Evolutionary conservation across 495 filamentous ascomycete species (phyloP).

Genomic region (Neurospora intermedia): DNA sequence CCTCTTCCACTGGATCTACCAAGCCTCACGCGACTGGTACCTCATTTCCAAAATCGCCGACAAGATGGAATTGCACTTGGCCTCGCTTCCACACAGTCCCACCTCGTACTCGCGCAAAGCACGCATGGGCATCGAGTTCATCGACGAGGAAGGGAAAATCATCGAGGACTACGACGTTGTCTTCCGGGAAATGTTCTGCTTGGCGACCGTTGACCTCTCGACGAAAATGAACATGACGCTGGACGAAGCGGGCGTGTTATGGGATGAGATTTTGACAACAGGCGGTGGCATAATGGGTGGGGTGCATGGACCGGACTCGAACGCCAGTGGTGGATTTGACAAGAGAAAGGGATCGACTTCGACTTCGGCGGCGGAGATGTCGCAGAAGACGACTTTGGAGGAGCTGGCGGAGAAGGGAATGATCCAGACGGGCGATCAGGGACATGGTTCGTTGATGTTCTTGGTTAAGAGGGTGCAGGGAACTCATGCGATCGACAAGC

Average conservation of each 20-base stretch:
- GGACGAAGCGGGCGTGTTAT: slow-evolving; percentile 59
- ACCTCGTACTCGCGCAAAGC: slow-evolving; percentile 10
- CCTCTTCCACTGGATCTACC: slow-evolving; percentile 80
- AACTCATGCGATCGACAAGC: slow-evolving; percentile 40
- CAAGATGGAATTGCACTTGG: slow-evolving; percentile 53
- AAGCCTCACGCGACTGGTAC: slow-evolving; percentile 66
- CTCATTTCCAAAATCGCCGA: slow-evolving; percentile 55
- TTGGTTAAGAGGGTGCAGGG: slow-evolving; percentile 57
- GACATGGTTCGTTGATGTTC: slow-evolving; percentile 69
- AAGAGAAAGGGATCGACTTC: neutral
- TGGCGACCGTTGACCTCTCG: slow-evolving; percentile 65
- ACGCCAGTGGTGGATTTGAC: neutral
- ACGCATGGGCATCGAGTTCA: slow-evolving; percentile 20
- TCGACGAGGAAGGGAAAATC: slow-evolving; percentile 32
- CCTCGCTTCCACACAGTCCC: slow-evolving; percentile 23
- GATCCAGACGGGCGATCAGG: slow-evolving; percentile 25
- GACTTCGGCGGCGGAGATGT: neutral
- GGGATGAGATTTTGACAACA: slow-evolving; percentile 66
- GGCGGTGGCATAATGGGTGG: slow-evolving; percentile 28
- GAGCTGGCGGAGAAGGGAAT: slow-evolving; percentile 20
- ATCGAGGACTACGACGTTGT: slow-evolving; percentile 59
- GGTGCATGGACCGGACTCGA: neutral
- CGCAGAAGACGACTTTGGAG: neutral
- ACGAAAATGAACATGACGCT: slow-evolving; percentile 50
- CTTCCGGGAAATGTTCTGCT: slow-evolving; percentile 82